Conservation (phyloP, 1,139 yeast species). For the Petasospora rhodanensis region DNA sequence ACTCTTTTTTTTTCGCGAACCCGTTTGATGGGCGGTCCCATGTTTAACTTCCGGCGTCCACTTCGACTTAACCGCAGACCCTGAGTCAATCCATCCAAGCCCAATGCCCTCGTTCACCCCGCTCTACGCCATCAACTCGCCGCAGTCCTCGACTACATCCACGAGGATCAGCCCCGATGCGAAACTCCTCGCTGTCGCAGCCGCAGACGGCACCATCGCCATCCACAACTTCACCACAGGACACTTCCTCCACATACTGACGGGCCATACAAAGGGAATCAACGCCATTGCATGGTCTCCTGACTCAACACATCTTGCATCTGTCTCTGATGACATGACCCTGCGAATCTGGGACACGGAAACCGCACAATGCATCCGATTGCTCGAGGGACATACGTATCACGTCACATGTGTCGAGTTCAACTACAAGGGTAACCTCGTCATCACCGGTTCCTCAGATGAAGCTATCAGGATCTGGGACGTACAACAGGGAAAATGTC, state of each 20-base stretch:
- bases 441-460: conserved; percentile 83
- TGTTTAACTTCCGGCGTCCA: no score
- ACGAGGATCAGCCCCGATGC: no score
- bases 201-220: conserved; percentile 40
- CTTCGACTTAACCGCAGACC: no score
- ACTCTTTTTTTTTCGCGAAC: no score
- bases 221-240: conserved; percentile 38
- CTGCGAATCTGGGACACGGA: conserved; percentile 67
- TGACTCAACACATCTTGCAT: conserved; percentile 67
- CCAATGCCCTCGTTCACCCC: no score
- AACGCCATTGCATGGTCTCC: conserved; percentile 76
- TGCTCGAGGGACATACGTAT: conserved; percentile 77
- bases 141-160: no score
- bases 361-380: conserved; percentile 49
- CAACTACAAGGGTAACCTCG: conserved; percentile 68
- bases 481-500: conserved; percentile 59
- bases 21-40: no score
- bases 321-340: conserved; percentile 84
- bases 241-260: conserved; percentile 33
- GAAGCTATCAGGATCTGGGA: conserved; percentile 94
- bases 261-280: conserved; percentile 66
- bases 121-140: no score
- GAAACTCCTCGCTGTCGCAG: conserved; percentile 51
- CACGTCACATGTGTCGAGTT: conserved; percentile 74
- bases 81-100: no score